Conservation (phyloP, 1,284 basidiomycete genomes). For the Tylopilus sp. region DNA sequence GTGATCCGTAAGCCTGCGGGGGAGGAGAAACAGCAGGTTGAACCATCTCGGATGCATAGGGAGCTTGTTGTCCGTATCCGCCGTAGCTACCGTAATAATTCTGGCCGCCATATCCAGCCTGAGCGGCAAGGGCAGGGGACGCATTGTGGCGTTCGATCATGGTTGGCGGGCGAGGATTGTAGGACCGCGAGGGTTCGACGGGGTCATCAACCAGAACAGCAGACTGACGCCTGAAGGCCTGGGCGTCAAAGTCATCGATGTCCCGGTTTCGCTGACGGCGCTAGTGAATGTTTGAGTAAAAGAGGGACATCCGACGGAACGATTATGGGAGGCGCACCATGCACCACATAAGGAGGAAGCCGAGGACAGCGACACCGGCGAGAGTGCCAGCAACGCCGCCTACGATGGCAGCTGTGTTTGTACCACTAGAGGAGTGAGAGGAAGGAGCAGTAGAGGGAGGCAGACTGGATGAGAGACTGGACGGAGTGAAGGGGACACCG, state of each 20-base stretch:
- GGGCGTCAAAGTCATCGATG: slow-evolving; percentile 47
- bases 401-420: slow-evolving; percentile 42
- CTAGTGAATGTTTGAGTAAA: slow-evolving; percentile 35
- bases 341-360: slow-evolving; percentile 50
- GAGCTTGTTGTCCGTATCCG: slow-evolving; percentile 39
- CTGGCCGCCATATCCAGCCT: slow-evolving; percentile 21
- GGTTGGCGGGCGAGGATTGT: slow-evolving; percentile 49
- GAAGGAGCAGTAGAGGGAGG: slow-evolving; percentile 21
- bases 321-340: slow-evolving; percentile 38
- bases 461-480: background rate
- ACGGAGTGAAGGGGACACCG: background rate
- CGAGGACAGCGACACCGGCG: slow-evolving; percentile 45
- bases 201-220: slow-evolving; percentile 53
- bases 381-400: slow-evolving; percentile 54
- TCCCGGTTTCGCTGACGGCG: slow-evolving; percentile 41
- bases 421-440: slow-evolving; percentile 22
- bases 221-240: slow-evolving; percentile 57
- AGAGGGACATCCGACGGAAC: background rate
- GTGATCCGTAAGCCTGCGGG: slow-evolving; percentile 18
- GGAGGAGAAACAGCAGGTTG: slow-evolving; percentile 11
- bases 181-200: slow-evolving; percentile 23
- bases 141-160: slow-evolving; percentile 51
- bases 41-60: slow-evolving; percentile 24
- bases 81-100: slow-evolving; percentile 30
- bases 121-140: slow-evolving; percentile 25